Percentiles rank a stretch among this genome's conserved stretches.
Evolutionary conservation across 495 filamentous ascomycete species (phyloP).

Genomic region (Penicillium daleae): DNA sequence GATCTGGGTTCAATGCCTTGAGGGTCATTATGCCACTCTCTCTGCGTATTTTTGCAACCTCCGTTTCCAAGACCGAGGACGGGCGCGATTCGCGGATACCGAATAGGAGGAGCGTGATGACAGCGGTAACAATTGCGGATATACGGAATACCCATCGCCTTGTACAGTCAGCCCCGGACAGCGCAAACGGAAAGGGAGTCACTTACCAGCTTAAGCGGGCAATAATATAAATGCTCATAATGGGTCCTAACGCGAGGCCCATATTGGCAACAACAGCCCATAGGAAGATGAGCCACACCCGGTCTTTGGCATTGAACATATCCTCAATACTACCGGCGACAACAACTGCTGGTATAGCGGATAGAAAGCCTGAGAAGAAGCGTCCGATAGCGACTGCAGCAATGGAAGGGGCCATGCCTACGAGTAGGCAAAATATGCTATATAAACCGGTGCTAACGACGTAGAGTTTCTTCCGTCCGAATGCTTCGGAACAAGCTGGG

Average conservation of each 20-base stretch:
- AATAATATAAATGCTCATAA: constrained; percentile 48
- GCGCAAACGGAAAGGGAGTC: not conserved
- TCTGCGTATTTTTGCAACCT: constrained; percentile 30
- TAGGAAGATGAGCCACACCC: constrained; percentile 51
- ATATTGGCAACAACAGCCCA: constrained; percentile 45
- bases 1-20: constrained; percentile 38
- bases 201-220: constrained; percentile 38
- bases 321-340: constrained; percentile 55
- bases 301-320: constrained; percentile 45
- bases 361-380: constrained; percentile 46
- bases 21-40: constrained; percentile 29
- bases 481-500: constrained; percentile 50
- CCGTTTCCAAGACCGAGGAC: constrained; percentile 32
- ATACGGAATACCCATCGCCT: constrained; percentile 50
- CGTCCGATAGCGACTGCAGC: constrained; percentile 40
- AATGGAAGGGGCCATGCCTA: constrained; percentile 35
- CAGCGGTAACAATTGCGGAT: constrained; percentile 40
- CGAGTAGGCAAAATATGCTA: constrained; percentile 41
- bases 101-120: constrained; percentile 35
- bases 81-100: constrained; percentile 46
- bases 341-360: constrained; percentile 49
- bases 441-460: constrained; percentile 41
- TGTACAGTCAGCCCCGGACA: not conserved
- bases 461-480: constrained; percentile 51
- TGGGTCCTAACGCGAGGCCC: constrained; percentile 47